These are phyloP conservation scores for Oryza brachyantha DNA, from an alignment of 176 grass and related monocot genomes.

Conservation along the genomic window DNA sequence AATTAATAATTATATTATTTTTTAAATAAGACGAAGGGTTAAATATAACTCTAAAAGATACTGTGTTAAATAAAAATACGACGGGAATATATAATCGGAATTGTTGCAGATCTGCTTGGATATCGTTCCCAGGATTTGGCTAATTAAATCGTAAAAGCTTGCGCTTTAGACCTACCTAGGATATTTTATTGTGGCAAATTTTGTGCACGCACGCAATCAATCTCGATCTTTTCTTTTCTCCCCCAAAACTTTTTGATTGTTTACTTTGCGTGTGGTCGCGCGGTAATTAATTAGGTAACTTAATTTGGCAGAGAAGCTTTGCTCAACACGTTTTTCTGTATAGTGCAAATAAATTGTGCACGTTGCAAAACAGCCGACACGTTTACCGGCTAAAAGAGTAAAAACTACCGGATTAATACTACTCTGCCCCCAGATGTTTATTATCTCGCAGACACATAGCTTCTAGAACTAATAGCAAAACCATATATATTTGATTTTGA, in stretches of 20 bases:
- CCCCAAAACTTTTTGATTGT: not conserved
- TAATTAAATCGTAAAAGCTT: not conserved
- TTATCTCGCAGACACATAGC: not conserved
- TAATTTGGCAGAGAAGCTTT: not conserved
- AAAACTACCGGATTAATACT: not conserved
- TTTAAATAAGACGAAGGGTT: no score
- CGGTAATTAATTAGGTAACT: not conserved
- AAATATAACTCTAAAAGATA: no score
- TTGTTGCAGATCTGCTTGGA: not conserved
- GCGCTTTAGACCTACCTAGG: constrained; percentile 20
- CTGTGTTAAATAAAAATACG: no score
- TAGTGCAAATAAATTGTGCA: not conserved
- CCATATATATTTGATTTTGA: no score
- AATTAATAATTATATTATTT: no score
- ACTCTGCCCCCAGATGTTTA: not conserved
- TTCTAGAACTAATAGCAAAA: not conserved
- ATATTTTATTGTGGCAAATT: not conserved
- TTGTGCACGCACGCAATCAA: not conserved
- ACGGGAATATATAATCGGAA: no score
- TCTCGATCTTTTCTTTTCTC: not conserved
- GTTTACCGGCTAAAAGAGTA: not conserved
- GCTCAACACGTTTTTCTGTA: not conserved
- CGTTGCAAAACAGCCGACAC: not conserved
- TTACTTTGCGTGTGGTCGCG: not conserved
- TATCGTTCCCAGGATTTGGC: not conserved